Evolutionary conservation across 2,329 filamentous ascomycete species (phyloP), one percentile per base, ranked within the genome.

Genomic region (Tolypocladium ophioglossoides): DNA sequence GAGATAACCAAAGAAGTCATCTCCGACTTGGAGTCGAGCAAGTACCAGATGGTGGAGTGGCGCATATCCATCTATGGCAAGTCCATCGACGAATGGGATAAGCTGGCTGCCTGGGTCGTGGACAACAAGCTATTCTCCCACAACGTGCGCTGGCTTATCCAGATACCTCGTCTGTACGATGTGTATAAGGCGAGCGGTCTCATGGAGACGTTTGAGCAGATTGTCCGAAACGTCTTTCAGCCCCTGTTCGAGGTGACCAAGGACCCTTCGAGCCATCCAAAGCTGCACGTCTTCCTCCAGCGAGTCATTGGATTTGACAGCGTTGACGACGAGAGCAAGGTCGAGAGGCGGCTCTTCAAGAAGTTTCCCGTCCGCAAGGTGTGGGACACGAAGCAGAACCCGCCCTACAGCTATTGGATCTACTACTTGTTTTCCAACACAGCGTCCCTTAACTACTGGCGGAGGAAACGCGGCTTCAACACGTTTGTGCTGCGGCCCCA

Each of bases 41-140:
- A 99, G 70, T 99, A 99, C 66, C 94, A 99, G 69, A 96, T 99
- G 88, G 94, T 94, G 1, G 94, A 99, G 73, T 99, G 95, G 91
- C 90, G 94, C 46, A 96, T 99, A 61, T 96, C 91, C 27, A 90
- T 99, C 59, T 99, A 99, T 64, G 94, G 94, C 58, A 88, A 90
- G 66, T 87, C 87, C 3, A 79, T 95, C 41, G 86, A 95, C 58
- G 94, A 99, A 70, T 99, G 94, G 94, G 92, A 97, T 66, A 99
- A 95, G 67, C 82, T 99, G 52, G 94, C 94, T 4, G 89, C 88
- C 3, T 99, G 94, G 94, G 91, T 99, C 9, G 84, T 97, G 18
- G 92, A 97, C 74, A 96, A 97, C 76, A 97, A 96, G 73, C 79
- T 99, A 44, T 96, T 96, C 71, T 97, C 92, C 2, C 92, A 94